A percentile compares a stretch with the other conserved stretches of the same genome.
Conservation (phyloP, 2,329 filamentous ascomycete species). For the Phialemoniopsis sp. region DNA sequence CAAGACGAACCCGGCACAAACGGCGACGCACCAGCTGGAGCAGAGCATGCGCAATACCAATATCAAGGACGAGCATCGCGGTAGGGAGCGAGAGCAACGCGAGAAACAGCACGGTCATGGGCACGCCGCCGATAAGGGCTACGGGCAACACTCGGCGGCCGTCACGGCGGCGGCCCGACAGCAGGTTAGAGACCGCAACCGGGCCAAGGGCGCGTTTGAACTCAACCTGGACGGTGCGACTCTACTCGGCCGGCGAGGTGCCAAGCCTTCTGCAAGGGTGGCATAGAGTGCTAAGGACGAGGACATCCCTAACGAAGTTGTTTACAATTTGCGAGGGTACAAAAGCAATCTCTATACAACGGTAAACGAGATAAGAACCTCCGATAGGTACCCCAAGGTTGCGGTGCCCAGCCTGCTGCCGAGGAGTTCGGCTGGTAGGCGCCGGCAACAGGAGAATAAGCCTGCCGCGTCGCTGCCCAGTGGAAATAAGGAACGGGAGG, state of each 20-base stretch:
- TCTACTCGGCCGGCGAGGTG: conserved; percentile 67
- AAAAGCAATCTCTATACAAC: too few relatives aligned
- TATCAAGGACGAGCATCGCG: conserved; percentile 56
- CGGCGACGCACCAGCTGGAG: conserved; percentile 66
- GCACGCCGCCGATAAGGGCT: conserved; percentile 54
- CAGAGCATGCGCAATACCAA: conserved; percentile 83
- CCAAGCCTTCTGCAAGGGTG: conserved; percentile 46
- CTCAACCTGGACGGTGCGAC: conserved; percentile 89
- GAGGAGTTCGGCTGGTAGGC: too few relatives aligned
- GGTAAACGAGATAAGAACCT: too few relatives aligned
- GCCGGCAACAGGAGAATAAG: too few relatives aligned
- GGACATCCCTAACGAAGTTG: too few relatives aligned
- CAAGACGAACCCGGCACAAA: conserved; percentile 31
- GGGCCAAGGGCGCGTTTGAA: conserved; percentile 81
- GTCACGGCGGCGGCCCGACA: conserved; percentile 81
- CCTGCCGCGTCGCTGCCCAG: too few relatives aligned
- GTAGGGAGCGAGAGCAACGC: conserved; percentile 43
- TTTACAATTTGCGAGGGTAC: too few relatives aligned
- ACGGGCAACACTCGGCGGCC: conserved; percentile 82
- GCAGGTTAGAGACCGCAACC: conserved; percentile 65
- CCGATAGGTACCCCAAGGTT: too few relatives aligned
- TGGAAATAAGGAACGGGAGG: too few relatives aligned
- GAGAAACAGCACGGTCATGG: conserved; percentile 18
- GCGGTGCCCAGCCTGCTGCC: too few relatives aligned
- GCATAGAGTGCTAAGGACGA: conserved; percentile 15